Base-by-base conservation (phyloP, 768 basidiomycete species). In the Sarcodon sp. region DNA sequence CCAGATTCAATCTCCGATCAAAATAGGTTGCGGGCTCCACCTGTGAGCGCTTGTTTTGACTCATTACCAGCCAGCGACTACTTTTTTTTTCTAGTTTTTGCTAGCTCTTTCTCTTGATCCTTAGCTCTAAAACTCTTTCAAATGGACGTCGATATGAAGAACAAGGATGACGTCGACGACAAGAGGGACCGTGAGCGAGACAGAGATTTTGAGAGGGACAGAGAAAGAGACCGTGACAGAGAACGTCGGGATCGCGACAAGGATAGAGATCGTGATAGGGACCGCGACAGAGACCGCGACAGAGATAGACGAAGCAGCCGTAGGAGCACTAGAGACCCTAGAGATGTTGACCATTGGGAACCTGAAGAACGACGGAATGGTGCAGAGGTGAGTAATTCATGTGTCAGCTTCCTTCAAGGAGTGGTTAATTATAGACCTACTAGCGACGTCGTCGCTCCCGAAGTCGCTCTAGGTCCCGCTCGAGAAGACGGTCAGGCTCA, bases 101-200 rank as follows among this genome's bases (percentile, higher is more conserved):
- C 21, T 27, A 27, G 3, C 4, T 27, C 21, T 27, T 4, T 27
- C 21, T 27, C 21, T 27, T 27, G 21, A 27, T 27, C 21, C 4
- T 4, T 27, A 27, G 4, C 21, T 27, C 21, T 3, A 27, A 27
- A 27, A 27, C 21, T 27, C 4, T 27, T 27, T 27, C 12, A 41
- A 41, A 87, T 87, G 85, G 85, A 87, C 61, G 74, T 87, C 54
- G 85, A 87, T 57, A 86, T 86, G 82, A 82, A 83, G 64, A 69
- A 64, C 59, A 87, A 86, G 62, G 83, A 86, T 49, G 80, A 86
- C 53, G 64, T 69, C 7, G 82, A 83, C 41, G 82, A 83, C 51
- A 83, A 83, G 65, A 58, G 61, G 31, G 69, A 71, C 52, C 58
- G 63, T 27, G 68, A 70, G 43, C 55, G 67, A 50, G 72, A 75